Percentiles rank a stretch among this genome's conserved stretches.
phyloP scores from a whole-genome alignment of 2,329 filamentous ascomycete genomes.

The Curvularia sp. region DNA sequence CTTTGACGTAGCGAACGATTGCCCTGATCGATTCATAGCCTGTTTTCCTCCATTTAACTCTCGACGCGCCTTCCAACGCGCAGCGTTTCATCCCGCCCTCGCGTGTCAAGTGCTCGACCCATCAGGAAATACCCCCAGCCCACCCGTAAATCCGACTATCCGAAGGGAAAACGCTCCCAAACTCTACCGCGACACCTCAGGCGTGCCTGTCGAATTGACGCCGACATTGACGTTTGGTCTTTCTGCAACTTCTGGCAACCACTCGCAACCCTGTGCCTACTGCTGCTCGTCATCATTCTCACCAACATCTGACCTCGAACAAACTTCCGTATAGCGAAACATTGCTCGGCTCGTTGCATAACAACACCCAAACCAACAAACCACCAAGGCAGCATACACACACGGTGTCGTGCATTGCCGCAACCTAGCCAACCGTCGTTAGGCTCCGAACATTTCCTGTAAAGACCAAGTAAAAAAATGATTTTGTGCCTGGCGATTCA shows the following conservation, averaged over 20 bases:
- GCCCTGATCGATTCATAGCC: constrained; percentile 18
- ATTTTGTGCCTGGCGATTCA: constrained; percentile 49
- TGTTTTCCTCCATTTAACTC: constrained; percentile 15
- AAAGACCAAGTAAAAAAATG: constrained; percentile 42
- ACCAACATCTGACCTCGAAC: constrained; percentile 8
- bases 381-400: constrained; percentile 22
- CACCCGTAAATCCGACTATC: constrained; percentile 14
- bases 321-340: constrained; percentile 14
- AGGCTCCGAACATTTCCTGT: constrained; percentile 28
- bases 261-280: neutral
- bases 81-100: constrained; percentile 44
- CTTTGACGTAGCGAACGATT: constrained; percentile 15
- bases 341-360: constrained; percentile 28
- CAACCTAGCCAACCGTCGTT: constrained; percentile 25
- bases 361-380: constrained; percentile 4
- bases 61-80: constrained; percentile 39
- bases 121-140: constrained; percentile 17
- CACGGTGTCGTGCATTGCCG: constrained; percentile 27
- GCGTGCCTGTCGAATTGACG: constrained; percentile 14
- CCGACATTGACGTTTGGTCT: neutral
- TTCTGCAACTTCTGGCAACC: neutral
- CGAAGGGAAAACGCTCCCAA: constrained; percentile 18
- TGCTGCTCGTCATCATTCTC: constrained; percentile 8
- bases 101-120: constrained; percentile 35
- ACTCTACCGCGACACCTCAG: constrained; percentile 21